Evolutionary conservation across 768 basidiomycete genomes (phyloP).

Genomic region (Rhodotorula babjevae): DNA sequence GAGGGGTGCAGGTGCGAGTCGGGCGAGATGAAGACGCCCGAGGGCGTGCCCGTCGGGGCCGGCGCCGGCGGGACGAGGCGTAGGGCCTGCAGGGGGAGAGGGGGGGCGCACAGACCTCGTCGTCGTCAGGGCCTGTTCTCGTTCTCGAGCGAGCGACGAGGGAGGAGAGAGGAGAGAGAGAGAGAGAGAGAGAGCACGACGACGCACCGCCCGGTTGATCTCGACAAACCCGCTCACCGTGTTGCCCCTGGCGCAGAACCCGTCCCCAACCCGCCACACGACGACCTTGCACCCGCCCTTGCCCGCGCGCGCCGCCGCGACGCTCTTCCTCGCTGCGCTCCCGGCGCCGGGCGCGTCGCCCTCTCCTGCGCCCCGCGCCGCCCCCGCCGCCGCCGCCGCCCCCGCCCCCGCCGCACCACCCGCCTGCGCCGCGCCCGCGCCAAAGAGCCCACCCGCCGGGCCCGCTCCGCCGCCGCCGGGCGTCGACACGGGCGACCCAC

Average conservation of each 20-base stretch:
- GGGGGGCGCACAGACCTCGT: background rate
- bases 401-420: background rate
- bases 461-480: background rate
- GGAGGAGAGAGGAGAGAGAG: background rate
- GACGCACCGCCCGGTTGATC: slow-evolving; percentile 34
- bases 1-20: slow-evolving; percentile 31
- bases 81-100: slow-evolving; percentile 35
- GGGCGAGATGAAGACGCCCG: slow-evolving; percentile 38
- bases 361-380: background rate
- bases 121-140: background rate
- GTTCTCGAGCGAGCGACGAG: too few relatives aligned
- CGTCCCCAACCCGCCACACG: slow-evolving; percentile 26
- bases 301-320: slow-evolving; percentile 14
- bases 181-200: too few relatives aligned
- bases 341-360: background rate
- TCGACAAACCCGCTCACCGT: slow-evolving; percentile 35
- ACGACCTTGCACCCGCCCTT: slow-evolving; percentile 37
- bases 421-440: too few relatives aligned
- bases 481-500: background rate
- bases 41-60: slow-evolving; percentile 20
- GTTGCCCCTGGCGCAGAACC: slow-evolving; percentile 34
- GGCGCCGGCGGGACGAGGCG: slow-evolving; percentile 23
- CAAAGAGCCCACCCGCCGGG: background rate
- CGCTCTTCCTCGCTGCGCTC: slow-evolving; percentile 1
- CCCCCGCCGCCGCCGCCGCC: background rate